Percentiles rank a stretch among this genome's conserved stretches.
Conservation (phyloP, 2,329 filamentous ascomycete species). For the Aspergillus texensis region DNA sequence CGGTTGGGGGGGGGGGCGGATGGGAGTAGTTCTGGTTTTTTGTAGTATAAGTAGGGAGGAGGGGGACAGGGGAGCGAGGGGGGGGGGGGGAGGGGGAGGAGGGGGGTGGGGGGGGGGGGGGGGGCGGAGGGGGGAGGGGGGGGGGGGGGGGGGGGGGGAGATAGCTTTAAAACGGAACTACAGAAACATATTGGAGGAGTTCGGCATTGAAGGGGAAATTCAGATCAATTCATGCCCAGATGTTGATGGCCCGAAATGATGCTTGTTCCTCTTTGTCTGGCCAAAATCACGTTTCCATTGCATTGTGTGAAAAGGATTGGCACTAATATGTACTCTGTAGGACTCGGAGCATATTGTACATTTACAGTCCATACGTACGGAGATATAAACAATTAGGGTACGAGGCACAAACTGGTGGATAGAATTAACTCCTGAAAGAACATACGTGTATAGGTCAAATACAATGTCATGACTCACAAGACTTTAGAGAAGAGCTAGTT, state of each 20-base stretch:
- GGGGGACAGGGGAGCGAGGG: too few species aligned
- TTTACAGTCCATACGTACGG: not conserved
- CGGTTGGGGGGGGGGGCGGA: too few species aligned
- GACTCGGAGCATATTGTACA: not conserved
- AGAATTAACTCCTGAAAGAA: not conserved
- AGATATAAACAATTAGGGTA: not conserved
- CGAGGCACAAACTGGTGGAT: not conserved
- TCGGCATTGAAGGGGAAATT: not conserved
- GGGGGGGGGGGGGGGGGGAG: not conserved
- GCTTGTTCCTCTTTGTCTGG: not conserved
- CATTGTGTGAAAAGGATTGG: not conserved
- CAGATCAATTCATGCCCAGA: not conserved
- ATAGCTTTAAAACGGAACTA: not conserved
- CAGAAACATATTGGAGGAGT: too few species aligned
- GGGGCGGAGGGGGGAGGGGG: too few species aligned
- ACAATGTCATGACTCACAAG: too few species aligned
- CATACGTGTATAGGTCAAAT: not conserved
- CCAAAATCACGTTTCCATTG: not conserved
- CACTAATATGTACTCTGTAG: not conserved
- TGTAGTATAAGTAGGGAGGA: too few species aligned
- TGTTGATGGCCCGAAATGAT: not conserved
- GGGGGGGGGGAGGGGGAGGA: too few species aligned
- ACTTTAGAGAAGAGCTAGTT: too few species aligned
- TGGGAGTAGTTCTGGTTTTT: too few species aligned
- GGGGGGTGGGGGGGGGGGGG: too few species aligned